phyloP scores from a whole-genome alignment of 2,329 filamentous ascomycete genomes.

The Pleomassaria siparia region DNA sequence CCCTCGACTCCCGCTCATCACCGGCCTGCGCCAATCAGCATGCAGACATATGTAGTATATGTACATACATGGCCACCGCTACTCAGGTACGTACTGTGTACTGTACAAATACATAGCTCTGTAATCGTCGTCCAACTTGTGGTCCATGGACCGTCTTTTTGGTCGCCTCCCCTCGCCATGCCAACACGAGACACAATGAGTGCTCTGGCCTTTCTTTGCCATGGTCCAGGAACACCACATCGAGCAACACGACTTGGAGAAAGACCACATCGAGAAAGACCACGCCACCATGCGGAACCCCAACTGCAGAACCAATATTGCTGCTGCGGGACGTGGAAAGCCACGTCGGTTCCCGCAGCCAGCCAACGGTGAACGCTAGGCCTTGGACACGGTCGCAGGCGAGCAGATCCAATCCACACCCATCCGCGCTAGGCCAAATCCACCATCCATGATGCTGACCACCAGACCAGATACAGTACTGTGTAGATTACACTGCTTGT shows the following conservation, averaged over 20 bases:
- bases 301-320: slow-evolving; percentile 12
- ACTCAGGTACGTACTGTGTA: too few species aligned
- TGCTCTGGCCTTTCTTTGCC: background rate
- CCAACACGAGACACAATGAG: background rate
- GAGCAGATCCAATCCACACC: slow-evolving; percentile 8
- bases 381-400: slow-evolving; percentile 1
- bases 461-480: slow-evolving; percentile 18
- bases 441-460: slow-evolving; percentile 4
- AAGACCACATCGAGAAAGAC: slow-evolving; percentile 1
- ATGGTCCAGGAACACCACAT: too few species aligned
- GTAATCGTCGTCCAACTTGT: too few species aligned
- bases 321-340: slow-evolving; percentile 27
- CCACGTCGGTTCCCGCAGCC: slow-evolving; percentile 33
- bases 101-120: too few species aligned
- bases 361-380: slow-evolving; percentile 14
- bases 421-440: slow-evolving; percentile 7
- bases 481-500: too few species aligned
- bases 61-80: too few species aligned
- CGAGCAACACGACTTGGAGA: too few species aligned
- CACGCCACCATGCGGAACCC: slow-evolving; percentile 8
- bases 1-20: slow-evolving; percentile 7
- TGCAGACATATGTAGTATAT: too few species aligned
- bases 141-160: too few species aligned
- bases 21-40: slow-evolving; percentile 20
- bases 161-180: too few species aligned